A percentile compares a stretch with the other conserved stretches of the same genome.
These are phyloP conservation scores for Sclerotinia trifoliorum DNA, from an alignment of 2,329 filamentous ascomycete genomes.

Conservation along the genomic window DNA sequence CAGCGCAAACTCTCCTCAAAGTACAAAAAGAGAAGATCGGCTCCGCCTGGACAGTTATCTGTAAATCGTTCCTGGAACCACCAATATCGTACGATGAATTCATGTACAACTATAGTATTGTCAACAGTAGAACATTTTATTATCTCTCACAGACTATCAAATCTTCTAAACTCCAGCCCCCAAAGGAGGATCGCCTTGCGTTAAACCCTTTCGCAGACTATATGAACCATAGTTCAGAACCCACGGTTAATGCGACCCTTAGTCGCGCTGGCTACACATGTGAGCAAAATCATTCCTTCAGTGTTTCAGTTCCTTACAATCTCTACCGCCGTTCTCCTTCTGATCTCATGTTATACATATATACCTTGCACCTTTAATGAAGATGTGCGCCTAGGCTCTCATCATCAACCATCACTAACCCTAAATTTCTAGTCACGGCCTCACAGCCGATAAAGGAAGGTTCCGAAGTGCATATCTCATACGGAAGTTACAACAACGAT, in stretches of 20 bases:
- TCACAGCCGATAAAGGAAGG: slow-evolving; percentile 51
- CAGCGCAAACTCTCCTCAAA: slow-evolving; percentile 47
- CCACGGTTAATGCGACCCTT: slow-evolving; percentile 49
- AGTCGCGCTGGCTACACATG: slow-evolving; percentile 51
- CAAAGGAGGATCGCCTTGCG: slow-evolving; percentile 59
- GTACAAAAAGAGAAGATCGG: slow-evolving; percentile 55
- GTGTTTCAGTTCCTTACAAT: background rate
- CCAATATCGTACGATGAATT: slow-evolving; percentile 44
- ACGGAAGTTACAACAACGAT: slow-evolving; percentile 70
- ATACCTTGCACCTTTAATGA: background rate
- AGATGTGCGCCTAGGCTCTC: background rate
- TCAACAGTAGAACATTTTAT: slow-evolving; percentile 64
- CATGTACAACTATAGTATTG: slow-evolving; percentile 56
- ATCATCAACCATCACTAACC: background rate
- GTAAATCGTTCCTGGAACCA: slow-evolving; percentile 44
- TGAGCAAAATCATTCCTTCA: background rate
- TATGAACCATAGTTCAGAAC: slow-evolving; percentile 54
- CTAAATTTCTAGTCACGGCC: slow-evolving; percentile 45
- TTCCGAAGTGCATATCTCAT: slow-evolving; percentile 67
- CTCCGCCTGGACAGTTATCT: slow-evolving; percentile 50
- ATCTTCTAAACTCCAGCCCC: slow-evolving; percentile 44
- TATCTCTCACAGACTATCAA: slow-evolving; percentile 40
- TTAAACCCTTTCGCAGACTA: slow-evolving; percentile 72
- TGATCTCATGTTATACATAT: background rate
- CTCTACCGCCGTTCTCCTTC: no score